phyloP scores from a whole-genome alignment of 495 filamentous ascomycete genomes.

The Penicillium turbatum region DNA sequence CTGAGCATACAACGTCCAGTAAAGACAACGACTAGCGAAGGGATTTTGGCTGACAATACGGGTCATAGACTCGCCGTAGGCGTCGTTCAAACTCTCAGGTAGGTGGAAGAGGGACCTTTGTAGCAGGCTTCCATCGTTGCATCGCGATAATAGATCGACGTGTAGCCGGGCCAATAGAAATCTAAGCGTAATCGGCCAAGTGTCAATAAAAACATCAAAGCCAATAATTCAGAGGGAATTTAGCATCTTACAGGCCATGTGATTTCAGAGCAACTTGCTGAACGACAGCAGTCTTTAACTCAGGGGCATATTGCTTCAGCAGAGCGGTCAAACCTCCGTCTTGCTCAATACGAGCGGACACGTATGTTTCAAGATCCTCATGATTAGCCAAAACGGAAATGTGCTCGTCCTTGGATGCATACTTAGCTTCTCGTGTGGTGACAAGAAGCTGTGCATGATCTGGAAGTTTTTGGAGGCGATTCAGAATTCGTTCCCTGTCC shows the following conservation, averaged over 20 bases:
- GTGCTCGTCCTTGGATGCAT: slow-evolving; percentile 6
- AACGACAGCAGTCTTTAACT: slow-evolving; percentile 17
- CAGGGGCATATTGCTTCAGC: slow-evolving; percentile 7
- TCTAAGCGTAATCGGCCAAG: slow-evolving; percentile 7
- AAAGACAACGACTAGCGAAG: slow-evolving; percentile 22
- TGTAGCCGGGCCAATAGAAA: slow-evolving; percentile 32
- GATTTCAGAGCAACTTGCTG: slow-evolving; percentile 22
- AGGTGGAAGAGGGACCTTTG: slow-evolving; percentile 27
- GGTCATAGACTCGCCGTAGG: slow-evolving; percentile 35
- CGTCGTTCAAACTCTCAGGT: slow-evolving; percentile 29
- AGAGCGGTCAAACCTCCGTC: slow-evolving; percentile 11
- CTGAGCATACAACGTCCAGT: slow-evolving; percentile 28
- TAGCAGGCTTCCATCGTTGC: slow-evolving; percentile 18
- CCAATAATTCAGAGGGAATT: too few relatives aligned
- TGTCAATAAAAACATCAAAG: not conserved
- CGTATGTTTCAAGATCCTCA: slow-evolving; percentile 23
- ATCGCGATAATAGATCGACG: slow-evolving; percentile 27
- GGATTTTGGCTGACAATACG: slow-evolving; percentile 24
- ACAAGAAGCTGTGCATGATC: slow-evolving; percentile 34
- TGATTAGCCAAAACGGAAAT: slow-evolving; percentile 11
- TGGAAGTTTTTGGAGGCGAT: slow-evolving; percentile 34
- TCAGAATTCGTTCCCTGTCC: slow-evolving; percentile 31
- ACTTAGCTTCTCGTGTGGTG: slow-evolving; percentile 24
- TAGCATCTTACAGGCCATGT: slow-evolving; percentile 26
- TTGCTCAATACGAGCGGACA: slow-evolving; percentile 10